These are phyloP conservation scores for Suhomyces emberorum DNA, from an alignment of 805 yeast species.

Conservation along the genomic window DNA sequence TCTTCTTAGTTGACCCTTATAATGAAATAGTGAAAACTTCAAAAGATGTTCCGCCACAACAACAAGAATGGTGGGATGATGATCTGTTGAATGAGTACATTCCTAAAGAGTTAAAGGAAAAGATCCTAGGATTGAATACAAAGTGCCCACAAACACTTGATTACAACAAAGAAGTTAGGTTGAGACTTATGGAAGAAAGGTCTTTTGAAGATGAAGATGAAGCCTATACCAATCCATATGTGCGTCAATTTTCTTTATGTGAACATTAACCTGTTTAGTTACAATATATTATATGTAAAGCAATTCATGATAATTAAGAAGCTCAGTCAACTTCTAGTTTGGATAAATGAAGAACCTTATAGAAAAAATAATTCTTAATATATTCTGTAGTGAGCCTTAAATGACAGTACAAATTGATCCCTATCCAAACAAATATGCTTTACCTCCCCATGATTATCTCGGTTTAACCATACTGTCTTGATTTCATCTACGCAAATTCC, in stretches of 20 bases:
- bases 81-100: slow-evolving; percentile 8
- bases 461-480: too few species aligned
- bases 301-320: too few species aligned
- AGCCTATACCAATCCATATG: slow-evolving; percentile 13
- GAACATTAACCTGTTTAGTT: too few species aligned
- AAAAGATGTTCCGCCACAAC: slow-evolving; percentile 38
- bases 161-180: slow-evolving; percentile 25
- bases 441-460: too few species aligned
- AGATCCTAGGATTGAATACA: slow-evolving; percentile 3
- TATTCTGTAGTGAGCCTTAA: too few species aligned
- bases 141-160: slow-evolving; percentile 19
- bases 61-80: slow-evolving; percentile 30
- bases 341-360: too few species aligned
- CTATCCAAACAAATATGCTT: too few species aligned
- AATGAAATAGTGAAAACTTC: slow-evolving; percentile 26
- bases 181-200: slow-evolving; percentile 33
- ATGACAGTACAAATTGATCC: too few species aligned
- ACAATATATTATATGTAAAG: too few species aligned
- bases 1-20: slow-evolving; percentile 38
- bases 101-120: slow-evolving; percentile 5
- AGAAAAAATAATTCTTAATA: too few species aligned
- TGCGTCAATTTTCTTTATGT: slow-evolving; percentile 27
- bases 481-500: too few species aligned
- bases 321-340: too few species aligned
- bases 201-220: slow-evolving; percentile 14